Base-by-base conservation (phyloP, 2,329 filamentous ascomycete genomes). In the Sporothrix brunneoviolacea region DNA sequence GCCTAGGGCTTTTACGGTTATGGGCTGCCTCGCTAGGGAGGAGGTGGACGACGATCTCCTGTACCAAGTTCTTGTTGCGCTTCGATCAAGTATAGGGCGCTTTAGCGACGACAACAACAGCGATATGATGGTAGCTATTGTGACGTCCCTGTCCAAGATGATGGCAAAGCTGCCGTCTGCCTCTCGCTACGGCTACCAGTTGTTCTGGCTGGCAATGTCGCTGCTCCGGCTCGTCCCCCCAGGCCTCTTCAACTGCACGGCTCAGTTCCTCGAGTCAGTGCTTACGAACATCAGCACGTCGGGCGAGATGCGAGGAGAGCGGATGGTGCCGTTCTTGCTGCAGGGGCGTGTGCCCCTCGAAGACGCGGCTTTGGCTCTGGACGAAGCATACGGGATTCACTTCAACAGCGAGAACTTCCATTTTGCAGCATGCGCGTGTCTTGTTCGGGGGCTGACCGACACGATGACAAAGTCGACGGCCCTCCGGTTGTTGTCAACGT, bases 1-100 rank as follows among this genome's bases (percentile, higher is more conserved):
- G 56, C 82, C 83, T 6, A 71, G 80, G 18, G 83, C 83, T 2
- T 86, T 86, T 58, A 77, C 81, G 2, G 82, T 86, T 36, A 85
- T 86, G 82, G 83, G 83, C 13, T 86, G 82, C 57, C 66, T 86
- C 9, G 82, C 83, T 21, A 73, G 81, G n/a, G 82, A 86, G 60
- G 82, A 86, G 61, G 82, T 86, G 2, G 83, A 86, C 48, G 83
- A 86, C 56, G 83, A 86, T 60, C 69, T 86, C 4, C 71, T 86
- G 3, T 86, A 86, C 60, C 83, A 86, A 62, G 82, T 86, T 18
- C 71, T 86, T 3, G 83, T 86, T 24, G 81, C 83, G 15, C 69
- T 86, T 15, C 75, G 82, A 42, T 82, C 76, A 55, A 83, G 82
- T 58, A 74, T 86, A 15, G 69, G 72, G n/a, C 75, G 82, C 24